Evolutionary conservation across 352 stramenopile species (phyloP).

Genomic region (Globisporangium paddicum): DNA sequence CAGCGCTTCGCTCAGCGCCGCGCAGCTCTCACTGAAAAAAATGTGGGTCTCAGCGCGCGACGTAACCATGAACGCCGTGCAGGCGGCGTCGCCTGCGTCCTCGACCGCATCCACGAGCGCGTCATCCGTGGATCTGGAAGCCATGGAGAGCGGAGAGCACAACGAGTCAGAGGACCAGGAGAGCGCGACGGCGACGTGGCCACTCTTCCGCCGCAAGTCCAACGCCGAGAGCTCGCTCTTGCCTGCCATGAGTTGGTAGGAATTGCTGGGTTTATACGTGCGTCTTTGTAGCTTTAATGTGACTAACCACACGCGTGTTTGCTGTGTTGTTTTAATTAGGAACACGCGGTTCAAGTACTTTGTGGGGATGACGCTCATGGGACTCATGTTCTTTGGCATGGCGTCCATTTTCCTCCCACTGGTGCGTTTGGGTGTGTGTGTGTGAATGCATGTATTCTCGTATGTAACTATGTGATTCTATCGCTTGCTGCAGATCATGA

Average conservation of each 20-base stretch:
- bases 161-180: slow-evolving; percentile 22
- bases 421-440: slow-evolving; percentile 15
- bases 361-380: slow-evolving; percentile 63
- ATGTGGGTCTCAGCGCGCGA: slow-evolving; percentile 61
- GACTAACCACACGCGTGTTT: background rate
- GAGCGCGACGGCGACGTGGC: slow-evolving; percentile 21
- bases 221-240: slow-evolving; percentile 26
- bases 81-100: background rate
- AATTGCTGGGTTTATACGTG: too few species aligned
- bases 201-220: slow-evolving; percentile 38
- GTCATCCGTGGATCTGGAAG: slow-evolving; percentile 19
- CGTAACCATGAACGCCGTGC: slow-evolving; percentile 33
- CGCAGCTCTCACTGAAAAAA: slow-evolving; percentile 37
- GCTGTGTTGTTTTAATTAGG: slow-evolving; percentile 20
- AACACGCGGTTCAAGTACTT: slow-evolving; percentile 82
- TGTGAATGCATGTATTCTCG: too few species aligned
- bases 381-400: slow-evolving; percentile 81
- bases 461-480: too few species aligned
- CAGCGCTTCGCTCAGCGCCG: slow-evolving; percentile 10
- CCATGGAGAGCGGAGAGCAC: slow-evolving; percentile 37
- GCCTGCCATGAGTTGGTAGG: slow-evolving; percentile 55
- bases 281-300: background rate
- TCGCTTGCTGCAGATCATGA: slow-evolving; percentile 44
- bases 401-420: slow-evolving; percentile 72
- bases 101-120: slow-evolving; percentile 5